These are phyloP conservation scores for Scedosporium aurantiacum DNA, from an alignment of 2,329 filamentous ascomycete species.

Conservation along the genomic window DNA sequence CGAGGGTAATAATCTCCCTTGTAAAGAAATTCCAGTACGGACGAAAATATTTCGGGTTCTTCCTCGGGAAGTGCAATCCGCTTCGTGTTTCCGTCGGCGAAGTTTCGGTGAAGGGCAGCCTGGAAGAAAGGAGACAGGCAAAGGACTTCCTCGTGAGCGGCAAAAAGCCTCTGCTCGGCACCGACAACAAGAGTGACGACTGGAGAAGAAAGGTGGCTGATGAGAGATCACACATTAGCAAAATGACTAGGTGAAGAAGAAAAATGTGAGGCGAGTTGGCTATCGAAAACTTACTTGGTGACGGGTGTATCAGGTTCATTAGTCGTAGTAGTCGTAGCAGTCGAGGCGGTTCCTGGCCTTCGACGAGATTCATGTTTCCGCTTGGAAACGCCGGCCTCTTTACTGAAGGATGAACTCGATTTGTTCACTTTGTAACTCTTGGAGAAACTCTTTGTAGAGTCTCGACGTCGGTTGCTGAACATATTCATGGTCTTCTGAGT, in stretches of 20 bases:
- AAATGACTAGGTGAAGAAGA: background rate
- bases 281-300: background rate
- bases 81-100: slow-evolving; percentile 62
- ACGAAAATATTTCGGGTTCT: slow-evolving; percentile 88
- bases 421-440: slow-evolving; percentile 8
- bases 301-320: slow-evolving; percentile 5
- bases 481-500: background rate
- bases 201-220: slow-evolving; percentile 47
- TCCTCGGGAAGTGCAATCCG: slow-evolving; percentile 62
- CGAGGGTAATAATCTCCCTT: slow-evolving; percentile 93
- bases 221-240: slow-evolving; percentile 20
- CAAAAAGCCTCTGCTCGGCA: slow-evolving; percentile 77
- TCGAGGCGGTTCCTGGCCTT: slow-evolving; percentile 1
- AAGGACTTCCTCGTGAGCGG: slow-evolving; percentile 88
- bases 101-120: slow-evolving; percentile 58
- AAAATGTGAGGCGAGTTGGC: background rate
- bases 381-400: slow-evolving; percentile 6
- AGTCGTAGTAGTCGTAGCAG: background rate
- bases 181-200: slow-evolving; percentile 72
- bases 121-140: slow-evolving; percentile 77
- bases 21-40: slow-evolving; percentile 92
- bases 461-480: slow-evolving; percentile 4
- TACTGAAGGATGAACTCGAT: slow-evolving; percentile 6
- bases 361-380: slow-evolving; percentile 4
- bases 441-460: slow-evolving; percentile 4